Base-by-base conservation (phyloP, 208 protist genomes). In the Polymyxa betae region DNA sequence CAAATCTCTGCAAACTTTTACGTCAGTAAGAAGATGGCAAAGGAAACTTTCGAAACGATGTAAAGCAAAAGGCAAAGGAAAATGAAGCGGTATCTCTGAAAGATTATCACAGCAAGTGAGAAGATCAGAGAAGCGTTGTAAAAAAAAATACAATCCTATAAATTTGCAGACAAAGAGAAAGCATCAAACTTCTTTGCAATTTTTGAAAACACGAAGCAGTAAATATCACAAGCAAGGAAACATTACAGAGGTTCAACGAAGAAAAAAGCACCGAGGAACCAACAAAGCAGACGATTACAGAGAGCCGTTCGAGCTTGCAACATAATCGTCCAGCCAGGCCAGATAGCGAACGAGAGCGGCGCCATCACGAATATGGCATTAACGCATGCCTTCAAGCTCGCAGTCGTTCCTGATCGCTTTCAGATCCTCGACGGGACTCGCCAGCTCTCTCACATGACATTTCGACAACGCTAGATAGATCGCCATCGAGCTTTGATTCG, bases 301-400 rank as follows among this genome's bases (percentile, higher is more conserved):
- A n/a, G n/a, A n/a, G n/a, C n/a, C n/a, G n/a, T n/a, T n/a, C n/a
- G n/a, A 60, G 12, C 24, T 60, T 60, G 5, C 49, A n/a, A 82
- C 20, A 0, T 0, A 43, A 68, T 0, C 0, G 0, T 92, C 91
- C n/a, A 91, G 41, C 92, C 92, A 93, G 20, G 32, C 0, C 0
- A 92, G 45, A 88, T 91, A 93, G 24, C 38, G 45, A 60, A 41
- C 52, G 1, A 92, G 38, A 35, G 92, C 92, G 24, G 60, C 90
- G 0, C 54, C 91, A 43, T 93, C 92, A 12, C 45, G 0, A 45
- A 89, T 20, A 54, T 93, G 92, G 35, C 87, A 90, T 35, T 77
- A 12, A 40, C 64, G 38, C 77, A 94, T 90, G 32, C 93, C 89
- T 38, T 89, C 88, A 35, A 89, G n/a, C 29, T 90, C 88, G 41